Evolutionary conservation across 441 rosid species (phyloP).

Genomic region (Biscutella laevigata): DNA sequence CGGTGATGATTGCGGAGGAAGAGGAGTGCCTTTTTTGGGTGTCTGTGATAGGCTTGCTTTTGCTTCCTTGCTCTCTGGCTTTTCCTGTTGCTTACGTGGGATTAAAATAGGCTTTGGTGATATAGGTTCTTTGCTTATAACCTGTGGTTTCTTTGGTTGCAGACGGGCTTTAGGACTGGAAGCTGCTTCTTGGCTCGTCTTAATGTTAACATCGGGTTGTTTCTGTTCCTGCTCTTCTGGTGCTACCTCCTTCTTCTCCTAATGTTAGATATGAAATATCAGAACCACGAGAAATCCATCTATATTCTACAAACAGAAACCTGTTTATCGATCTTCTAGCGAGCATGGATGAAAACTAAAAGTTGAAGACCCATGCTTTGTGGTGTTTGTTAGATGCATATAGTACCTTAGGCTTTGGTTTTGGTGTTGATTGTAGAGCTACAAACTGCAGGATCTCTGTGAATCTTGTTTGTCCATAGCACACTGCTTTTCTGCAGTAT

Average conservation of each 20-base stretch:
- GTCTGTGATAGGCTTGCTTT: constrained; percentile 34
- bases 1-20: constrained; percentile 22
- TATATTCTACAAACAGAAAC: neutral
- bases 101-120: constrained; percentile 48
- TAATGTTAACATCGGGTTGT: constrained; percentile 34
- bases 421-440: constrained; percentile 36
- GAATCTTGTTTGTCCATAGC: constrained; percentile 40
- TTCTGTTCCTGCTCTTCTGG: constrained; percentile 9
- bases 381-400: constrained; percentile 9
- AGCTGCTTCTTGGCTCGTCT: constrained; percentile 34
- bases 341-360: neutral
- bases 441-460: constrained; percentile 40
- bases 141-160: constrained; percentile 29
- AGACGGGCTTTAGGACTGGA: constrained; percentile 29
- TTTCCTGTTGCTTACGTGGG: constrained; percentile 56
- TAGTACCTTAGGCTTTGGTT: constrained; percentile 23
- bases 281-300: neutral
- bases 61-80: constrained; percentile 43
- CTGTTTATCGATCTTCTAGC: neutral
- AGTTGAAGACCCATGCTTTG: neutral
- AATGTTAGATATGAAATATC: neutral
- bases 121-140: constrained; percentile 51
- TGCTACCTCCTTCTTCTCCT: constrained; percentile 18
- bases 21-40: constrained; percentile 23
- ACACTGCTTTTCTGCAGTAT: constrained; percentile 43